phyloP scores from a whole-genome alignment of 768 basidiomycete genomes.

The Auriscalpium orientale region DNA sequence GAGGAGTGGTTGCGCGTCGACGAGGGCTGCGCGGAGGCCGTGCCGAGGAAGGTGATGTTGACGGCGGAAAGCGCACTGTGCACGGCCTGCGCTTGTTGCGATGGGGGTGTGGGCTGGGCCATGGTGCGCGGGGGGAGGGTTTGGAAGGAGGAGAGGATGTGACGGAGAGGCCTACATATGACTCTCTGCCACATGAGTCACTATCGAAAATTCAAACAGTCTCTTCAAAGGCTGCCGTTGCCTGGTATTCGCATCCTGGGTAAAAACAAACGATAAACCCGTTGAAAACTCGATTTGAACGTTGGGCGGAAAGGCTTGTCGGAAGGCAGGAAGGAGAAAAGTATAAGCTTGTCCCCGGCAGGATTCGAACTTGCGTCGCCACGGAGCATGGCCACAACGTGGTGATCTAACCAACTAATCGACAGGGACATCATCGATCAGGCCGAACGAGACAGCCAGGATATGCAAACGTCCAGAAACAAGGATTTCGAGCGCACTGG shows the following conservation, averaged over 20 bases:
- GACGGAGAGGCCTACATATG: too few relatives aligned
- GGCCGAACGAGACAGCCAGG: too few relatives aligned
- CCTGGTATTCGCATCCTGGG: too few relatives aligned
- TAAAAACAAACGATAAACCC: too few relatives aligned
- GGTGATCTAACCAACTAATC: slow-evolving; percentile 14
- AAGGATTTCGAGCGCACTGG: too few relatives aligned
- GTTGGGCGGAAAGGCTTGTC: too few relatives aligned
- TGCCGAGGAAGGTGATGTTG: slow-evolving; percentile 70
- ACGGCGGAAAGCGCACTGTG: slow-evolving; percentile 18
- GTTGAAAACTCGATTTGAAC: neutral
- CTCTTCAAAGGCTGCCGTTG: too few relatives aligned
- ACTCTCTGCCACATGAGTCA: too few relatives aligned
- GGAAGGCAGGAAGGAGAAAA: neutral
- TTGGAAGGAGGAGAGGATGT: too few relatives aligned
- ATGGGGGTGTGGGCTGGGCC: neutral
- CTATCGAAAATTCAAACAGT: too few relatives aligned
- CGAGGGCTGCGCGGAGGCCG: slow-evolving; percentile 76
- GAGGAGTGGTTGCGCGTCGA: slow-evolving; percentile 73
- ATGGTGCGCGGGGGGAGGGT: too few relatives aligned
- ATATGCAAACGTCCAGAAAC: too few relatives aligned
- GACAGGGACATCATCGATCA: neutral
- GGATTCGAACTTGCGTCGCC: slow-evolving; percentile 11
- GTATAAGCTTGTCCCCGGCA: neutral
- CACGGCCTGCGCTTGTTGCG: neutral
- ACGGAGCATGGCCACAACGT: slow-evolving; percentile 9